Evolutionary conservation across 2,329 filamentous ascomycete species (phyloP), one percentile per base, ranked within the genome.

Genomic region (Myotisia sp.): DNA sequence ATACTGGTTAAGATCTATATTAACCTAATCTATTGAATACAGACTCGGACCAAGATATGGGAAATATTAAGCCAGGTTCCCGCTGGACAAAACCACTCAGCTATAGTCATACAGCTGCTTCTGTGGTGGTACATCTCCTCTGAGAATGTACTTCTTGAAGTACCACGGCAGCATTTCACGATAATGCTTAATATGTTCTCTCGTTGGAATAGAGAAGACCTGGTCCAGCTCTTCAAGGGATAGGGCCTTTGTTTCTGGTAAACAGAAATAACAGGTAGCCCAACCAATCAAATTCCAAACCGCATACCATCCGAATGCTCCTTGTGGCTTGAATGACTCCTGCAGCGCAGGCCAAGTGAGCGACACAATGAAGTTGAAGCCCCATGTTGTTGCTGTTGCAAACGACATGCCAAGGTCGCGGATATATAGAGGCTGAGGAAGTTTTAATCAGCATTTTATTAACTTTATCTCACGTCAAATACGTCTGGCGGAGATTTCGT

Each of bases 241-340:
- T 24, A 46, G 37, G 10, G 38, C 43, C 38, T 58, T 59, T 0
- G 55, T 59, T 43, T 64, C 60, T 1, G 58, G 59, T 30, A 64
- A 40, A 39, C 61, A 63, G 17, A 63, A 47, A 42, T 63, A 52
- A 20, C 62, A 56, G 37, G 63, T 47, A 29, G 60, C 31, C 47
- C 58, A 64, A 1, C 60, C 62, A 12, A 63, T 49, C 20, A 65
- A 41, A 41, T 65, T 65, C 49, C 62, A 57, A 0, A 49, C 61
- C 0, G 64, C 64, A 37, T 66, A 66, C 55, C 62, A 67, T 3
- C 56, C 59, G 39, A 68, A 64, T 0, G 60, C 63, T 3, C 62
- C 63, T 4, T 58, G 58, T 0, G 56, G 51, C 0, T 50, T 58
- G 43, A 64, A 64, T 1, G 59, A 57, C 0, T 45, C 45, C 3